These are phyloP conservation scores for Thelonectria olida DNA, from an alignment of 2,329 filamentous ascomycete species.

Conservation along the genomic window DNA sequence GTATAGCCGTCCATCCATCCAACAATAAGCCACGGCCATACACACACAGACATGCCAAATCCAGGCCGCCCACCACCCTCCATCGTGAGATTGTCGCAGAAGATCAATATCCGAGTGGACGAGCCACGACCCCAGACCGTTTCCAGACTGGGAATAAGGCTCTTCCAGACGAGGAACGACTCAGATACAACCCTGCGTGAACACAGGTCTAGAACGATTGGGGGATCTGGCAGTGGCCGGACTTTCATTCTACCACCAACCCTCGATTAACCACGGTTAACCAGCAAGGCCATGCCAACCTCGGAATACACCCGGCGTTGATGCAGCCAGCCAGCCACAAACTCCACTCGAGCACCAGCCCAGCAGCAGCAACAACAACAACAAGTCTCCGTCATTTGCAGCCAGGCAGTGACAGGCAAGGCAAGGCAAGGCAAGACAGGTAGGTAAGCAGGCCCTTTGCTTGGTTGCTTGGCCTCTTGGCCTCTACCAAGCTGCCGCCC, in stretches of 20 bases:
- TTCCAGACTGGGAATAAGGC: neutral
- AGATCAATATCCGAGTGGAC: constrained; percentile 24
- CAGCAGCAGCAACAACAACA: no score
- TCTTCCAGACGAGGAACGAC: no score
- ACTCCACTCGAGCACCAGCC: no score
- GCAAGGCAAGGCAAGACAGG: no score
- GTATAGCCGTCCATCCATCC: neutral
- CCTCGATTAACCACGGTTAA: constrained; percentile 15
- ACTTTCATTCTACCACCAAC: constrained; percentile 23
- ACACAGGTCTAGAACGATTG: no score
- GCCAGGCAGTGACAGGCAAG: no score
- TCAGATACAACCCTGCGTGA: no score
- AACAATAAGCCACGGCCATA: neutral
- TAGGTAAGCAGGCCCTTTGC: no score
- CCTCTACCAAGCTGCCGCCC: no score
- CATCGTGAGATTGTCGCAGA: constrained; percentile 9
- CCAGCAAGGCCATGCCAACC: neutral
- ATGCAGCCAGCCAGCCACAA: constrained; percentile 10
- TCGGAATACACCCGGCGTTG: constrained; percentile 30
- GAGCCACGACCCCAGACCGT: neutral
- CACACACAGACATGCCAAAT: neutral
- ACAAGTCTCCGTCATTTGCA: no score
- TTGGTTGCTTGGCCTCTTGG: no score
- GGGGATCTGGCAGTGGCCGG: neutral
- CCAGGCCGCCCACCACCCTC: neutral